Percentiles rank a stretch among this genome's conserved stretches.
phyloP scores from a whole-genome alignment of 208 protist genomes.

The Crithidia fasciculata region DNA sequence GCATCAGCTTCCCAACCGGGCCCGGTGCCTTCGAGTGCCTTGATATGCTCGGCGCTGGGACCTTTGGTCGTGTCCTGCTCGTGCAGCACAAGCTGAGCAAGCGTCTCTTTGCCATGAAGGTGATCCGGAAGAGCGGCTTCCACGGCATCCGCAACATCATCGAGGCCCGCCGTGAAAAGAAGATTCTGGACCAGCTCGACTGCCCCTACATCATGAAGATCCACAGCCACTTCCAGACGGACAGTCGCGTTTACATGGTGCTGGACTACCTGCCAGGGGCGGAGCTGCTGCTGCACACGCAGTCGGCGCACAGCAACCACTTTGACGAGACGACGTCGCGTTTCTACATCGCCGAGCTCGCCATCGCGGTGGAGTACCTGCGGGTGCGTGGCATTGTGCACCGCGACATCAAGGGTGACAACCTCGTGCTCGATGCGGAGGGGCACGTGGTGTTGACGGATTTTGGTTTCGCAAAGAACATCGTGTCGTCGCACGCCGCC shows the following conservation, averaged over 20 bases:
- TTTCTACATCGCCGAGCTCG: conserved; percentile 93
- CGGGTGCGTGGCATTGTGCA: conserved; percentile 79
- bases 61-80: conserved; percentile 78
- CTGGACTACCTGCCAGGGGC: conserved; percentile 94
- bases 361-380: conserved; percentile 86
- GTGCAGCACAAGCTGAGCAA: conserved; percentile 67
- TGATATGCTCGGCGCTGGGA: conserved; percentile 70
- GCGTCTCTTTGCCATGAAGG: conserved; percentile 75
- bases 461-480: conserved; percentile 88
- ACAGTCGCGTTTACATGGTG: conserved; percentile 86
- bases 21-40: conserved; percentile 63
- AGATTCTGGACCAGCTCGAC: conserved; percentile 63
- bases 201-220: conserved; percentile 91
- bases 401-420: conserved; percentile 91
- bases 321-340: conserved; percentile 62
- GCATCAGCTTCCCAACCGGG: conserved; percentile 46
- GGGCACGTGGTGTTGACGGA: conserved; percentile 85
- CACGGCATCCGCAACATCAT: conserved; percentile 61
- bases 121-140: conserved; percentile 69
- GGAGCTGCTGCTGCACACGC: conserved; percentile 93
- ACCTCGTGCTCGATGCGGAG: conserved; percentile 80
- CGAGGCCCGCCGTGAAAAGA: conserved; percentile 73
- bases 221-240: conserved; percentile 85
- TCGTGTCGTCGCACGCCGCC: conserved; percentile 8
- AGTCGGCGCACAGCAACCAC: conserved; percentile 52